phyloP scores from a whole-genome alignment of 1,139 yeast genomes.

The Yamadazyma mexicana region DNA sequence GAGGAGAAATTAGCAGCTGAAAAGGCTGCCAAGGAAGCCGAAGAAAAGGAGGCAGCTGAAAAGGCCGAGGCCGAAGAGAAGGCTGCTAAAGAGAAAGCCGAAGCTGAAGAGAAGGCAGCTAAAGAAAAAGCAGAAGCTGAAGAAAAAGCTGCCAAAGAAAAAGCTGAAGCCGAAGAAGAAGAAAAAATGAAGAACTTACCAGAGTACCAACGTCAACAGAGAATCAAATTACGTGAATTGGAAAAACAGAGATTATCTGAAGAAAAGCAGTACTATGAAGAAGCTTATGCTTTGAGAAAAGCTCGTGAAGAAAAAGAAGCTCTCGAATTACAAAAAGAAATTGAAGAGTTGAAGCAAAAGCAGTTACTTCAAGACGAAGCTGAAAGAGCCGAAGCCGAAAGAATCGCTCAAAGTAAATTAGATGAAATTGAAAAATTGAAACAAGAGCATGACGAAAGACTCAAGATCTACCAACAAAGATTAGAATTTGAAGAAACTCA shows the following conservation, averaged over 20 bases:
- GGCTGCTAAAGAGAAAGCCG: slow-evolving; percentile 17
- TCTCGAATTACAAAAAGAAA: slow-evolving; percentile 27
- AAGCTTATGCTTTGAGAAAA: slow-evolving; percentile 26
- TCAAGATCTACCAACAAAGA: slow-evolving; percentile 29
- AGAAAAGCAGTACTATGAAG: slow-evolving; percentile 30
- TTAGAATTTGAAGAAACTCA: slow-evolving; percentile 38
- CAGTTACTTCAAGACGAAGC: slow-evolving; percentile 24
- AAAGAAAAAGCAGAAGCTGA: slow-evolving; percentile 23
- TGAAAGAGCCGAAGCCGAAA: slow-evolving; percentile 33
- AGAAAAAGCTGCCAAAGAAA: slow-evolving; percentile 18
- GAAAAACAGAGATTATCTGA: slow-evolving; percentile 27
- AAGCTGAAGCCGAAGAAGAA: slow-evolving; percentile 20
- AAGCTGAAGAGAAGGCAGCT: slow-evolving; percentile 19
- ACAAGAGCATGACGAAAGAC: slow-evolving; percentile 33
- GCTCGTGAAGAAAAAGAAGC: slow-evolving; percentile 27
- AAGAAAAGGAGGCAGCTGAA: slow-evolving; percentile 16
- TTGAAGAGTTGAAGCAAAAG: slow-evolving; percentile 29
- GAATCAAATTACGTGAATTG: slow-evolving; percentile 27
- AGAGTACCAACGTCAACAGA: slow-evolving; percentile 27
- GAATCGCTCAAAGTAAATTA: slow-evolving; percentile 32
- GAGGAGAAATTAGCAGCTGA: slow-evolving; percentile 13
- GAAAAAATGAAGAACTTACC: slow-evolving; percentile 22
- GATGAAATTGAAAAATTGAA: slow-evolving; percentile 35
- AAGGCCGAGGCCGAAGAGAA: slow-evolving; percentile 19
- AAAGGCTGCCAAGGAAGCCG: slow-evolving; percentile 19